Conservation (phyloP, 805 yeast species). For the Metschnikowia borealis region DNA sequence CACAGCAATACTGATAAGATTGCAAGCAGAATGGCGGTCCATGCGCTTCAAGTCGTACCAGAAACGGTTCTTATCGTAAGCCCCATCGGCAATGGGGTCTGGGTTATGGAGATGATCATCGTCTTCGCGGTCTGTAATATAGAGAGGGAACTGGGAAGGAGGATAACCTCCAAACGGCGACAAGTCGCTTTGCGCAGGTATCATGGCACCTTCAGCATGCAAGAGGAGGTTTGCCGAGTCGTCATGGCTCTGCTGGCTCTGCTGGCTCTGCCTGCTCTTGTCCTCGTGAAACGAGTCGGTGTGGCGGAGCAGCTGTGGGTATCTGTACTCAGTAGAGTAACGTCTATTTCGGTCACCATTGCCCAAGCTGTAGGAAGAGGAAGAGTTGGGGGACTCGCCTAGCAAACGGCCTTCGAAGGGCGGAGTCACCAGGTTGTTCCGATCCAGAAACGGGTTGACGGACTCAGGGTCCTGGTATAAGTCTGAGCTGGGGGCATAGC, state of each 20-base stretch:
- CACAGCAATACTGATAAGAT: conserved; percentile 53
- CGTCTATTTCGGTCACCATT: background rate
- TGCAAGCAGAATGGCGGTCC: conserved; percentile 60
- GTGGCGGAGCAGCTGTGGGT: background rate
- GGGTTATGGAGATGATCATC: conserved; percentile 96
- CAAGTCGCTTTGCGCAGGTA: conserved; percentile 7
- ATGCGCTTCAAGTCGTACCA: conserved; percentile 58
- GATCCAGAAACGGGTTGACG: background rate
- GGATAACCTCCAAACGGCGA: conserved; percentile 96
- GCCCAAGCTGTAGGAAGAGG: background rate
- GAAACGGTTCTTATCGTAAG: conserved; percentile 68
- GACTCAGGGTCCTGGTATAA: background rate
- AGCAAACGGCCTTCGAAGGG: background rate
- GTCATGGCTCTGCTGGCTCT: background rate
- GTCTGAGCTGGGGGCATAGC: background rate
- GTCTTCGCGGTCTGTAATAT: conserved; percentile 87
- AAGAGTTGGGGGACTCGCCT: background rate
- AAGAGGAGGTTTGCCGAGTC: background rate
- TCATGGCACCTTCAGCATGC: background rate
- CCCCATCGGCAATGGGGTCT: conserved; percentile 89
- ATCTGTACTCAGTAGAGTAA: background rate
- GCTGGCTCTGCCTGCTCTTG: too few relatives aligned
- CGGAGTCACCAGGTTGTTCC: background rate
- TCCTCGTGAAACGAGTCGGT: background rate
- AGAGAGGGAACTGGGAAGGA: conserved; percentile 89